Percentiles rank a stretch among this genome's conserved stretches.
Evolutionary conservation across 352 stramenopile genomes (phyloP).

Genomic region (Phytophthora pini): DNA sequence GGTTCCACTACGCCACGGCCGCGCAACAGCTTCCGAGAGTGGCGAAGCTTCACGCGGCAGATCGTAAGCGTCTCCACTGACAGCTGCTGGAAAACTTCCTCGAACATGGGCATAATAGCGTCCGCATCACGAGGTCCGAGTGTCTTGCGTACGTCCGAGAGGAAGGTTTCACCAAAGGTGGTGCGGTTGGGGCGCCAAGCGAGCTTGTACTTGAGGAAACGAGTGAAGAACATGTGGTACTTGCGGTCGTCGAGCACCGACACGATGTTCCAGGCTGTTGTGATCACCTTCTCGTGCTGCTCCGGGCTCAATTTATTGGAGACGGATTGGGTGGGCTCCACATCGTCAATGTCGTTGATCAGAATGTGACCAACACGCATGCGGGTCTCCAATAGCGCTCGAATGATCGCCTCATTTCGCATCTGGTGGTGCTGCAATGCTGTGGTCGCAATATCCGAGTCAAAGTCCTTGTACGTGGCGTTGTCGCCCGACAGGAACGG

Average conservation of each 20-base stretch:
- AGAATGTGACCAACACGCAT: slow-evolving; percentile 88
- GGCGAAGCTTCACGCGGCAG: slow-evolving; percentile 79
- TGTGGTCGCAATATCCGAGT: slow-evolving; percentile 62
- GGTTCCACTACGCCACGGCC: slow-evolving; percentile 52
- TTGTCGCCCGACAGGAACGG: slow-evolving; percentile 85
- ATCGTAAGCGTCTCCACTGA: slow-evolving; percentile 89
- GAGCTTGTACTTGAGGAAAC: slow-evolving; percentile 89
- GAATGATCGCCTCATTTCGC: slow-evolving; percentile 82
- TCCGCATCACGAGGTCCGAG: slow-evolving; percentile 61
- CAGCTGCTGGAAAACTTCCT: slow-evolving; percentile 76
- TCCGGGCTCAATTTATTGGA: slow-evolving; percentile 63
- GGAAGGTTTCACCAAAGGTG: slow-evolving; percentile 83
- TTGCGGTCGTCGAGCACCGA: slow-evolving; percentile 83
- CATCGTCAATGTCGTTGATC: slow-evolving; percentile 83
- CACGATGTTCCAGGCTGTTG: slow-evolving; percentile 86
- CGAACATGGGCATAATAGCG: slow-evolving; percentile 82
- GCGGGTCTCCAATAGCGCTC: slow-evolving; percentile 77
- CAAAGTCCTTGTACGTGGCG: slow-evolving; percentile 75
- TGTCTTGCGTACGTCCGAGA: slow-evolving; percentile 75
- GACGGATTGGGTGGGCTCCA: slow-evolving; percentile 67
- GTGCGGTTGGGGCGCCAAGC: slow-evolving; percentile 80
- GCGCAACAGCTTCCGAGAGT: slow-evolving; percentile 70
- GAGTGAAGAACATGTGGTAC: slow-evolving; percentile 90
- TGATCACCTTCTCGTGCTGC: slow-evolving; percentile 81
- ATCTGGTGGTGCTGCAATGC: slow-evolving; percentile 82